These are phyloP conservation scores for Irpex sp. DNA, from an alignment of 1,284 basidiomycete genomes.

Conservation along the genomic window DNA sequence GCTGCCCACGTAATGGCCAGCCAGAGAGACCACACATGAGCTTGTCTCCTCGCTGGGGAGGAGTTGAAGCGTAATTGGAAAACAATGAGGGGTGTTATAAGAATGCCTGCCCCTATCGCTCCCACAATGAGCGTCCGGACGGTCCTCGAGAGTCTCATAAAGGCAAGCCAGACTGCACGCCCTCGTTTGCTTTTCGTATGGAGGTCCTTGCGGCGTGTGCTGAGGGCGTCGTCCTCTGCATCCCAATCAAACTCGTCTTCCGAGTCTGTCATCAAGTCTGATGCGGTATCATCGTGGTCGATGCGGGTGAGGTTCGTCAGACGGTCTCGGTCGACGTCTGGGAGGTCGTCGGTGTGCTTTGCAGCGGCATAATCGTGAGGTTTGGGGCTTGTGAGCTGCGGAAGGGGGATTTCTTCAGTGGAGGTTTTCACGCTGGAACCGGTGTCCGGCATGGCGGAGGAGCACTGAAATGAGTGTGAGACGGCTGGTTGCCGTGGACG, in stretches of 20 bases:
- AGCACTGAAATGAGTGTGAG: neutral
- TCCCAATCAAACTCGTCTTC: slow-evolving; percentile 78
- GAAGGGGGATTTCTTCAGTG: slow-evolving; percentile 14
- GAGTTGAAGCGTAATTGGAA: slow-evolving; percentile 57
- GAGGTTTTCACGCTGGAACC: neutral
- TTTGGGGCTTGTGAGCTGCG: slow-evolving; percentile 10
- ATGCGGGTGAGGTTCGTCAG: slow-evolving; percentile 15
- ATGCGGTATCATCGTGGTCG: slow-evolving; percentile 28
- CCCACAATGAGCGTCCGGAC: slow-evolving; percentile 55
- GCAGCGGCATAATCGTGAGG: slow-evolving; percentile 13
- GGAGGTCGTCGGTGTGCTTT: slow-evolving; percentile 4
- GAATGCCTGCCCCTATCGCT: slow-evolving; percentile 53
- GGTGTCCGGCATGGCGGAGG: neutral
- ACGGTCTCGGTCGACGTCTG: slow-evolving; percentile 19
- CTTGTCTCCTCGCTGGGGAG: slow-evolving; percentile 46
- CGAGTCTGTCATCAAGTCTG: slow-evolving; percentile 37
- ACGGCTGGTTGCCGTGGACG: neutral
- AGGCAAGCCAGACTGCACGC: slow-evolving; percentile 57
- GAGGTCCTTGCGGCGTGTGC: slow-evolving; percentile 16
- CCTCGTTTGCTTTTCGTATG: slow-evolving; percentile 44
- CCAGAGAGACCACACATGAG: slow-evolving; percentile 73
- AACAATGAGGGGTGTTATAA: slow-evolving; percentile 68
- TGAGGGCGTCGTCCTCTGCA: slow-evolving; percentile 41
- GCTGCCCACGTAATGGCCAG: slow-evolving; percentile 67
- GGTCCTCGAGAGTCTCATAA: slow-evolving; percentile 63